These are phyloP conservation scores for Tanacetum coccineum DNA, from an alignment of 129 eudicot species.

Conservation along the genomic window DNA sequence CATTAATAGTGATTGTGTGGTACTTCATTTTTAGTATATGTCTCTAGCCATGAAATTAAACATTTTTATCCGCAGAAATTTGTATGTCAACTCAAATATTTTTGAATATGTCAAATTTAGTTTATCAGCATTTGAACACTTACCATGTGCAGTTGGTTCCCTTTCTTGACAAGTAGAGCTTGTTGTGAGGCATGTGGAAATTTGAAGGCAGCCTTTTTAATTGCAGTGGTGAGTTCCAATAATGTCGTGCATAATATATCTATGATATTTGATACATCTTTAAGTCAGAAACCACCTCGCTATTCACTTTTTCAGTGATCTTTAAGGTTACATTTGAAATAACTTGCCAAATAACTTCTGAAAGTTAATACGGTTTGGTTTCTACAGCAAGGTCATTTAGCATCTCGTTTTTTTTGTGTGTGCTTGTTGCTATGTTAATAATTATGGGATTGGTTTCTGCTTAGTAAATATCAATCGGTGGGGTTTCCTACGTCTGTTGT, in stretches of 20 bases:
- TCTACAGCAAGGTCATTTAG: too few relatives aligned
- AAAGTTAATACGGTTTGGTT: too few relatives aligned
- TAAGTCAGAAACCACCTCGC: too few relatives aligned
- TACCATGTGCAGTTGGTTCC: slow-evolving; percentile 79
- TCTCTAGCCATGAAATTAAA: background rate
- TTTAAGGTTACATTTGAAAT: too few relatives aligned
- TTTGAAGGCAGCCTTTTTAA: slow-evolving; percentile 92
- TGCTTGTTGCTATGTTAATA: too few relatives aligned
- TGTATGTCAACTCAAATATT: slow-evolving; percentile 14
- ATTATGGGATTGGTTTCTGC: too few relatives aligned
- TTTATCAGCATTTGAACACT: slow-evolving; percentile 21
- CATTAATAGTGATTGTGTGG: background rate
- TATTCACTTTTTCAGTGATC: too few relatives aligned
- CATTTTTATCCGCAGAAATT: slow-evolving; percentile 4
- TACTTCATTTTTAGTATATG: background rate
- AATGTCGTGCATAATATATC: background rate
- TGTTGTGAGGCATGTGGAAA: slow-evolving; percentile 98
- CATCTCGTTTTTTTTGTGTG: too few relatives aligned
- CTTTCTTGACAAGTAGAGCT: slow-evolving; percentile 74
- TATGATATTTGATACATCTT: background rate
- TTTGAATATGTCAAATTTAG: background rate
- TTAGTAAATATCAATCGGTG: too few relatives aligned
- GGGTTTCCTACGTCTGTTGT: too few relatives aligned
- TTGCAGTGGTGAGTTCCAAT: slow-evolving; percentile 74
- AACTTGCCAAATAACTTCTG: too few relatives aligned